A percentile compares a stretch with the other conserved stretches of the same genome.
phyloP scores from a whole-genome alignment of 2,329 filamentous ascomycete genomes.

The Lecanicillium sp. region DNA sequence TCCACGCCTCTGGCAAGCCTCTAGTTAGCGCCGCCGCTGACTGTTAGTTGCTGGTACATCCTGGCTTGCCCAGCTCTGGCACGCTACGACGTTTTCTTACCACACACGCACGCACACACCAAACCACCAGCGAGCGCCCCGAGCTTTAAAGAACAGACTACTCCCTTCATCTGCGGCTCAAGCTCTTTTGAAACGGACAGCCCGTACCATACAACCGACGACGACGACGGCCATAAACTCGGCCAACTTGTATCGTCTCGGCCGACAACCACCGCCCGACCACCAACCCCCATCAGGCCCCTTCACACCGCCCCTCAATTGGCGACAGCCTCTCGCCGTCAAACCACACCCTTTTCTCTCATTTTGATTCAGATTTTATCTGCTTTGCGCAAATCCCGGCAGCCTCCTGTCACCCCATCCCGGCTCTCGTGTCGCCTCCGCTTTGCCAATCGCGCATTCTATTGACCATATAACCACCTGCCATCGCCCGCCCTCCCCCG shows the following conservation, averaged over 20 bases:
- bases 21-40: conserved; percentile 13
- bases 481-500: conserved; percentile 6
- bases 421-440: conserved; percentile 1
- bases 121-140: neutral
- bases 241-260: neutral
- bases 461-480: conserved; percentile 6
- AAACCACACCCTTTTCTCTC: neutral
- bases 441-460: conserved; percentile 5
- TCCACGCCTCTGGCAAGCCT: too few relatives aligned
- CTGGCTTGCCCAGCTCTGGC: conserved; percentile 7
- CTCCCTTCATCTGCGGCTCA: neutral
- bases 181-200: neutral
- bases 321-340: conserved; percentile 3
- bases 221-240: neutral
- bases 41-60: too few relatives aligned
- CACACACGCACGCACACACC: conserved; percentile 9
- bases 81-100: conserved; percentile 8
- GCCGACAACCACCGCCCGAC: conserved; percentile 5
- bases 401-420: neutral
- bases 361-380: conserved; percentile 7
- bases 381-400: neutral
- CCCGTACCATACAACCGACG: neutral
- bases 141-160: neutral
- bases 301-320: conserved; percentile 10
- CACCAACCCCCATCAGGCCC: neutral